Conservation (phyloP, 345 rosid genomes). For the Populus nigra region DNA sequence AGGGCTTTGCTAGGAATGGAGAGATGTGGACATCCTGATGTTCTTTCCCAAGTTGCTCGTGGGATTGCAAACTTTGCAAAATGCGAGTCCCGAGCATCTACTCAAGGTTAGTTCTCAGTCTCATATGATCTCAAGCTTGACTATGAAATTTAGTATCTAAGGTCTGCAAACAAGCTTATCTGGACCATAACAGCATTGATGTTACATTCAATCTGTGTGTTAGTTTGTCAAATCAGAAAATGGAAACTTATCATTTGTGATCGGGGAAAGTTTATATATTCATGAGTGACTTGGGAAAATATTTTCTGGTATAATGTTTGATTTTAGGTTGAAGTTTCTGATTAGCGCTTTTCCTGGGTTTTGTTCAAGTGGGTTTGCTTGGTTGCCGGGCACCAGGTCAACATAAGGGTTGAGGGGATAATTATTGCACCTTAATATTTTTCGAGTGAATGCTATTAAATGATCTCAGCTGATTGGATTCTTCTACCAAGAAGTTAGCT, state of each 20-base stretch:
- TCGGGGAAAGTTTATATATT: neutral
- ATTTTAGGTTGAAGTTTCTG: neutral
- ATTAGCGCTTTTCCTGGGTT: neutral
- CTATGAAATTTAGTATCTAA: neutral
- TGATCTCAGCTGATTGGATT: neutral
- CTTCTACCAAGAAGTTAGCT: neutral
- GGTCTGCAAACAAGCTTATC: neutral
- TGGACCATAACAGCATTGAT: neutral
- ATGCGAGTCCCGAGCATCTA: conserved; percentile 32
- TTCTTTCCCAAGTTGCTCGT: conserved; percentile 38
- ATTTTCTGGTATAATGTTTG: neutral
- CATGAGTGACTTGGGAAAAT: neutral
- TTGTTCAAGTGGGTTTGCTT: neutral
- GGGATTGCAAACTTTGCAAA: conserved; percentile 37
- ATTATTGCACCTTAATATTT: neutral
- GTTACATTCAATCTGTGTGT: neutral
- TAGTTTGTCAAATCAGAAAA: neutral
- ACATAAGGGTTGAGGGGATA: neutral
- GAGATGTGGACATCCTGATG: conserved; percentile 39
- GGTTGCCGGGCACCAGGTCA: neutral
- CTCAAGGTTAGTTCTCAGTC: conserved; percentile 23
- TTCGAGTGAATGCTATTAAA: neutral
- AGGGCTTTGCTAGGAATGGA: conserved; percentile 37
- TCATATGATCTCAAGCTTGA: neutral
- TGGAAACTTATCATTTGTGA: neutral